Base-by-base conservation (phyloP, 2,329 filamentous ascomycete genomes). In the Xylariaceae sp. region DNA sequence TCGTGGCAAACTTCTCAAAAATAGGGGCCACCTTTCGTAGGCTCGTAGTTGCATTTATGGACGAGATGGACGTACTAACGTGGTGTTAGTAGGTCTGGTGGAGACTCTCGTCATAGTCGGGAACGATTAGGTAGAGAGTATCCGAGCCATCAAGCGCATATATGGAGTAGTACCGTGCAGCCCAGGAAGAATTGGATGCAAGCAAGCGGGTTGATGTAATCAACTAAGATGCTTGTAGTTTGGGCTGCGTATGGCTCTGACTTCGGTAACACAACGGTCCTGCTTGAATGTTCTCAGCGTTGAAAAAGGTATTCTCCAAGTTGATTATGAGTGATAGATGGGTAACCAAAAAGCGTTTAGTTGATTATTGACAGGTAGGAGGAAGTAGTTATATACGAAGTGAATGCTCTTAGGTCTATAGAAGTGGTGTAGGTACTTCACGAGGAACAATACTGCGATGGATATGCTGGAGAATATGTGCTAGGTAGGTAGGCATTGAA, bases 11-110 rank as follows among this genome's bases (percentile, higher is more conserved):
- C 76, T 61, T 77, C 72, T 61, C 82, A 76, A 63, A 77, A 78
- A 73, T 84, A 89, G 6, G 84, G 86, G 3, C 87, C 85, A 1
- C 80, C 78, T 62, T 81, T 76, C 59, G 86, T 88, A 39, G 87
- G 84, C 18, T 79, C 73, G 69, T 89, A 85, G 59, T 81, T 78
- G 70, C 82, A 88, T 71, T 86, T 86, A 69, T 80, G 80, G 66
- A 88, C 73, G 7, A 82, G 73, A 64, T 79, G 80, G 64, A 85
- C 80, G 67, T 88, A 88, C 37, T 84, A 85, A 73, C 10, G 50
- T 50, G 9, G 35, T 30, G 7, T 49, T 53, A 51, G 47, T 10
- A 34, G 11, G 13, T 2, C 41, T 13, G 37, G 9, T 41, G 37
- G 37, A 41, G 37, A 30, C 23, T 30, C 23, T 30, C 23, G 23